Conservation (phyloP, 306 rosid genomes). For the Sophora flavescens region DNA sequence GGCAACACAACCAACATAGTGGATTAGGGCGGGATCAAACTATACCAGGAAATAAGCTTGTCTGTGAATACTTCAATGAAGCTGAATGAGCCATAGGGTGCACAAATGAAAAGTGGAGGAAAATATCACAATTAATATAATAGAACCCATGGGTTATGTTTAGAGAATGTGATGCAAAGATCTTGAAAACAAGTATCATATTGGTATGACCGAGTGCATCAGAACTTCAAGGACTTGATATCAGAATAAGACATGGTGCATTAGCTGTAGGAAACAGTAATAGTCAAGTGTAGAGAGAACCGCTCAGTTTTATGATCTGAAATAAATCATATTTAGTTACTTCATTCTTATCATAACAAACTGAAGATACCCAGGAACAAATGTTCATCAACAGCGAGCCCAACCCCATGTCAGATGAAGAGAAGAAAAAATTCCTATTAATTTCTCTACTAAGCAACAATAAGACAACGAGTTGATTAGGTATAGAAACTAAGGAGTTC, state of each 20-base stretch:
- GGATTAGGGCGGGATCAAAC: conserved; percentile 41
- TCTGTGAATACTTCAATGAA: conserved; percentile 82
- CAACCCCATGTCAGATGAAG: conserved; percentile 10
- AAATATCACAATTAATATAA: conserved; percentile 29
- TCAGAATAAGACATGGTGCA: background rate
- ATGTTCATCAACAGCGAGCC: conserved; percentile 15
- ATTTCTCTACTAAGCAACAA: conserved; percentile 13
- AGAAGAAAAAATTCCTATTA: conserved; percentile 7
- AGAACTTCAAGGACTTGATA: background rate
- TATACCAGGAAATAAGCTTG: conserved; percentile 87
- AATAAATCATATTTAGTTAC: conserved; percentile 14
- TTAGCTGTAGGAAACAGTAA: conserved; percentile 26
- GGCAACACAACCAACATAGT: conserved; percentile 29
- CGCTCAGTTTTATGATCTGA: conserved; percentile 4
- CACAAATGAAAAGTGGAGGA: conserved; percentile 40
- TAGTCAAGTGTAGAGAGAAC: background rate
- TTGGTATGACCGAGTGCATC: background rate
- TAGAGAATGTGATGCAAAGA: conserved; percentile 33
- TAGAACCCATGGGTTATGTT: conserved; percentile 17
- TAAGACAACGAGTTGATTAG: conserved; percentile 4
- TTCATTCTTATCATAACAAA: conserved; percentile 11
- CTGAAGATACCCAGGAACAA: conserved; percentile 26
- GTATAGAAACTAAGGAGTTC: background rate
- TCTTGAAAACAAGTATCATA: conserved; percentile 19
- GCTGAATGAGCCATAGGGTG: conserved; percentile 96